phyloP scores from a whole-genome alignment of 2,329 filamentous ascomycete species.

The Claviceps sp. region DNA sequence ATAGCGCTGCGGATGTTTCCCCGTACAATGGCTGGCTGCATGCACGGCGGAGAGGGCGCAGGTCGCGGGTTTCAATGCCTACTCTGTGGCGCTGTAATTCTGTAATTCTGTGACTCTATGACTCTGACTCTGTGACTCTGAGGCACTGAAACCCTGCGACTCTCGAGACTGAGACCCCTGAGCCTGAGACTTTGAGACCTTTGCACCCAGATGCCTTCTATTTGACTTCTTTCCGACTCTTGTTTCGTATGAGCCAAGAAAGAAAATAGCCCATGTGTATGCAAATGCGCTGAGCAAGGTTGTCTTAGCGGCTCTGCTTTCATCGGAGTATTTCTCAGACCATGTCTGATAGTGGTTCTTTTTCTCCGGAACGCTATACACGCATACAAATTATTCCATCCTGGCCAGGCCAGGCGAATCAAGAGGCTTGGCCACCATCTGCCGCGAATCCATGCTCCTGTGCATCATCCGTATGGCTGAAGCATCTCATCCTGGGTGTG shows the following conservation, averaged over 20 bases:
- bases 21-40: background rate
- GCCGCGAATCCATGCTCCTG: slow-evolving; percentile 2
- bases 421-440: slow-evolving; percentile 2
- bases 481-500: background rate
- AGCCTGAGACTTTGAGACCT: background rate
- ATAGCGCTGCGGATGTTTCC: background rate
- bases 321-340: background rate
- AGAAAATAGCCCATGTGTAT: background rate
- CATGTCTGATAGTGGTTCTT: background rate
- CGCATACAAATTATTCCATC: background rate
- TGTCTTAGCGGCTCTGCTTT: background rate
- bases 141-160: too few relatives aligned
- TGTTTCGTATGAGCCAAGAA: background rate
- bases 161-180: too few relatives aligned
- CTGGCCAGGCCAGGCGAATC: background rate
- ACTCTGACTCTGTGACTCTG: too few relatives aligned
- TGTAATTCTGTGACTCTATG: too few relatives aligned
- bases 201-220: background rate
- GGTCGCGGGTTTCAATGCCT: too few relatives aligned
- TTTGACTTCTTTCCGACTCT: background rate
- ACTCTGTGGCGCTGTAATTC: too few relatives aligned
- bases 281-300: background rate
- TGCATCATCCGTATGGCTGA: background rate
- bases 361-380: slow-evolving; percentile 2
- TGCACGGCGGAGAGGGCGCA: background rate